These are phyloP conservation scores for Azolla pinnata DNA, from an alignment of 75 land plant species.

Conservation along the genomic window DNA sequence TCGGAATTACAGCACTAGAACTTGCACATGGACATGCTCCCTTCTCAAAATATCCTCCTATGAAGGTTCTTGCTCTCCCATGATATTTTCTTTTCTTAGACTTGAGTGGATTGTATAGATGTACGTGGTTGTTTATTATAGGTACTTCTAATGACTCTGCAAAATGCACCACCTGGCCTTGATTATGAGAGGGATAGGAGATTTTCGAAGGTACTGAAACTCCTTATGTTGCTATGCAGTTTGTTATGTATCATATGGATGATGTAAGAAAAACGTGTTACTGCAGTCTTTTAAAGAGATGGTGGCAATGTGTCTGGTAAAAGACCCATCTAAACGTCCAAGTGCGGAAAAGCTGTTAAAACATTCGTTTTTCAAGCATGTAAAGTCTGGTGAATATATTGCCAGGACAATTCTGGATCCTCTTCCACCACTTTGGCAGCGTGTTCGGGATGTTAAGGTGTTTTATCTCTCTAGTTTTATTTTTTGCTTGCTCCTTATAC, in stretches of 20 bases:
- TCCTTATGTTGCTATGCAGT: not conserved
- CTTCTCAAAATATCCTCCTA: conserved; percentile 82
- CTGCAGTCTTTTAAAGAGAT: conserved; percentile 85
- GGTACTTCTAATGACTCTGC: conserved; percentile 90
- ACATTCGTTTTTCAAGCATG: conserved; percentile 79
- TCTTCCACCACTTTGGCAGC: conserved; percentile 85
- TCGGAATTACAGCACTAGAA: conserved; percentile 82
- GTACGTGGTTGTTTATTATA: too few species aligned
- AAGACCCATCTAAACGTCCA: conserved; percentile 89
- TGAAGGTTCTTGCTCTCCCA: conserved; percentile 72
- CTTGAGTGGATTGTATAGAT: too few species aligned
- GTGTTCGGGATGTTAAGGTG: conserved; percentile 88
- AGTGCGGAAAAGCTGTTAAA: conserved; percentile 74
- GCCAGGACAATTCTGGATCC: conserved; percentile 53
- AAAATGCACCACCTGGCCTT: conserved; percentile 90
- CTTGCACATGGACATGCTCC: conserved; percentile 93
- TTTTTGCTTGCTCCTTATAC: too few species aligned
- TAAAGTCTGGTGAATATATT: conserved; percentile 57
- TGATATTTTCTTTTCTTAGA: too few species aligned
- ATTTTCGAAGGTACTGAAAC: conserved; percentile 82
- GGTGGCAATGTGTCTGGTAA: conserved; percentile 96
- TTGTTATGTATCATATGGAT: not conserved
- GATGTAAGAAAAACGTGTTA: not conserved
- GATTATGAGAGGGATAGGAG: conserved; percentile 77
- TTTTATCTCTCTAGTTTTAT: too few species aligned